phyloP scores from a whole-genome alignment of 805 yeast genomes.

The Cyberlindnera euphorbiae region DNA sequence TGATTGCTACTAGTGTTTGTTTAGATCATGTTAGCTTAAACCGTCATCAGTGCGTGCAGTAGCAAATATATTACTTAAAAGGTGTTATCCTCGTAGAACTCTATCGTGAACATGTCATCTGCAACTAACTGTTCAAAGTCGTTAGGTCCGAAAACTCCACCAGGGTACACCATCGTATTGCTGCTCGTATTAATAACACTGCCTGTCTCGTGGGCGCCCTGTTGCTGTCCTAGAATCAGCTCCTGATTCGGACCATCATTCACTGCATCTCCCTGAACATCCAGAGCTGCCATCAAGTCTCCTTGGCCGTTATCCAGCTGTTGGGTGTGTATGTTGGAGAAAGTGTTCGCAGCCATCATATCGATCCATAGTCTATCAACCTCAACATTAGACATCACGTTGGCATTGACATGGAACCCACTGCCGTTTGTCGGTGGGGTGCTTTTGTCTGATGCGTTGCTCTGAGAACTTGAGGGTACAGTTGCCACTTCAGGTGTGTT shows the following conservation, averaged over 20 bases:
- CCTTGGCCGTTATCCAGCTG: background rate
- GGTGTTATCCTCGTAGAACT: slow-evolving; percentile 13
- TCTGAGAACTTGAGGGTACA: background rate
- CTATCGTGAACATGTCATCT: slow-evolving; percentile 20
- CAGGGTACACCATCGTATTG: background rate
- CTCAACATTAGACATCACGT: slow-evolving; percentile 16
- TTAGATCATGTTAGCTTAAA: too few species aligned
- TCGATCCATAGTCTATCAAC: slow-evolving; percentile 25
- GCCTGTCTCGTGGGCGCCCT: too few species aligned
- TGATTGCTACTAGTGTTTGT: too few species aligned
- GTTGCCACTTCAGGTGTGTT: background rate
- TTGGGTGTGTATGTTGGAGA: background rate
- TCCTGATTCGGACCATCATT: too few species aligned
- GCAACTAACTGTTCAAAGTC: slow-evolving; percentile 19
- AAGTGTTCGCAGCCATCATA: slow-evolving; percentile 19
- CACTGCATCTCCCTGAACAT: too few species aligned
- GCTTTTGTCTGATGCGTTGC: slow-evolving; percentile 8
- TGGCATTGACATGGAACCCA: slow-evolving; percentile 18
- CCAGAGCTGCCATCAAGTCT: slow-evolving; percentile 2
- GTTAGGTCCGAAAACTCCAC: slow-evolving; percentile 12
- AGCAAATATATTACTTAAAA: too few species aligned
- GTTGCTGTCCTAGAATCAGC: too few species aligned
- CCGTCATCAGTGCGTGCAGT: too few species aligned
- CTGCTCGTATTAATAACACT: background rate
- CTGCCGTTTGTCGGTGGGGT: slow-evolving; percentile 11